Evolutionary conservation across 306 rosid genomes (phyloP), one percentile per base, ranked within the genome.

Genomic region (Betula pendula): DNA sequence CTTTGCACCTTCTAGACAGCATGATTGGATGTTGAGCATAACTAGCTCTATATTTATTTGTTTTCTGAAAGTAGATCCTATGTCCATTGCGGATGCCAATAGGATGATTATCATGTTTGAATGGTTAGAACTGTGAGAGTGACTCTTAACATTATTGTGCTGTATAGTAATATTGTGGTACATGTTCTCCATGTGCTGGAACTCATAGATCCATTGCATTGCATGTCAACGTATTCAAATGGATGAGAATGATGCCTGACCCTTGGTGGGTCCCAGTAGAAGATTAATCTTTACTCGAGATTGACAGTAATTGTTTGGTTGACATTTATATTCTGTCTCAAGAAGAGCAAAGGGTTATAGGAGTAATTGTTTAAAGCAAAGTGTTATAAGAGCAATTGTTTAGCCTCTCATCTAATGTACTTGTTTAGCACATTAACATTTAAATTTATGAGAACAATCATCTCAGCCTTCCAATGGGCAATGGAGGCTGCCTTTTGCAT

Each of bases 1-100:
- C 49, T 16, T 31, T 47, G 47, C 77, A 67, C 59, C 74, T 79
- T n/a, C 47, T 53, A 27, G 38, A 24, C 12, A 33, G 63, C 42
- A 24, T 29, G 17, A 5, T 48, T 17, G 70, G 73, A 70, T 42
- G 16, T 76, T 79, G 38, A 52, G 5, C 22, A 45, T 43, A 13
- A 66, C 71, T 79, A 9, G 40, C 66, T 55, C 45, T 68, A 25
- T 81, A 70, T 62, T 49, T 74, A 8, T 15, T 58, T 42, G 33
- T 59, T 71, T 38, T 56, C 7, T 22, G 31, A 3, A 55, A 73
- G 35, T 25, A 45, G 55, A 48, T 45, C 56, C 71, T n/a, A n/a
- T n/a, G n/a, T n/a, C n/a, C n/a, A n/a, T n/a, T n/a, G n/a, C n/a
- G n/a, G n/a, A n/a, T 25, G 6, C 38, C 3, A 3, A 59, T 59